These are phyloP conservation scores for Hippophae gyantsensis DNA, from an alignment of 306 rosid genomes.

Conservation along the genomic window DNA sequence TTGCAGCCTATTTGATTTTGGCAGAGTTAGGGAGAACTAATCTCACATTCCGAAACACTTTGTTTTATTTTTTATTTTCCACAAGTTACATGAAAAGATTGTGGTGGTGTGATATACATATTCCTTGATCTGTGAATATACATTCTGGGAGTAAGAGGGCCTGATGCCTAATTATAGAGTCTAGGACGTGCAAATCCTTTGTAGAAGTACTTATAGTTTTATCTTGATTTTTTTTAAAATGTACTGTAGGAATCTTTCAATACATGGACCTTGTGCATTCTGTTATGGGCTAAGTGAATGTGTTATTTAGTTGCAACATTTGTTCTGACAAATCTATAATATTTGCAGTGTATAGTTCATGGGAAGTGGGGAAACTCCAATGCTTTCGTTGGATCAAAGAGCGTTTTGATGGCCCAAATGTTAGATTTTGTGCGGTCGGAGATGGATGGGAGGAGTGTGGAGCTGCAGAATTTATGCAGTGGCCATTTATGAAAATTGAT, in stretches of 20 bases:
- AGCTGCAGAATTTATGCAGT: constrained; percentile 67
- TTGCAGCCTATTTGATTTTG: no score
- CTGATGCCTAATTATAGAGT: no score
- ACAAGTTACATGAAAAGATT: no score
- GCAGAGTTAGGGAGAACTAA: no score
- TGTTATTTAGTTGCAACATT: not conserved
- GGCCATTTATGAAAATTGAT: constrained; percentile 85
- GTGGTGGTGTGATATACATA: no score
- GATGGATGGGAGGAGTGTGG: constrained; percentile 95
- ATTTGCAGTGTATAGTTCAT: constrained; percentile 76
- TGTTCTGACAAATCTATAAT: constrained; percentile 9
- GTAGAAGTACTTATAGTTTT: no score
- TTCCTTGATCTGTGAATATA: no score
- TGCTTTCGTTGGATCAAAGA: constrained; percentile 75
- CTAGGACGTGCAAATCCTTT: no score
- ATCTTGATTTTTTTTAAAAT: not conserved
- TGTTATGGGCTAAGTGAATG: not conserved
- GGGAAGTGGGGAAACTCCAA: constrained; percentile 72
- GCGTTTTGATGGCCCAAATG: constrained; percentile 58
- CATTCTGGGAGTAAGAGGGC: no score
- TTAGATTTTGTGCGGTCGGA: constrained; percentile 75
- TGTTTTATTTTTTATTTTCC: no score
- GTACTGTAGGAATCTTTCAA: not conserved
- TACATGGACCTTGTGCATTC: constrained; percentile 3
- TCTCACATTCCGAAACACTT: no score